Conservation (phyloP, 805 yeast genomes). For the Phaffomyces opuntiae region DNA sequence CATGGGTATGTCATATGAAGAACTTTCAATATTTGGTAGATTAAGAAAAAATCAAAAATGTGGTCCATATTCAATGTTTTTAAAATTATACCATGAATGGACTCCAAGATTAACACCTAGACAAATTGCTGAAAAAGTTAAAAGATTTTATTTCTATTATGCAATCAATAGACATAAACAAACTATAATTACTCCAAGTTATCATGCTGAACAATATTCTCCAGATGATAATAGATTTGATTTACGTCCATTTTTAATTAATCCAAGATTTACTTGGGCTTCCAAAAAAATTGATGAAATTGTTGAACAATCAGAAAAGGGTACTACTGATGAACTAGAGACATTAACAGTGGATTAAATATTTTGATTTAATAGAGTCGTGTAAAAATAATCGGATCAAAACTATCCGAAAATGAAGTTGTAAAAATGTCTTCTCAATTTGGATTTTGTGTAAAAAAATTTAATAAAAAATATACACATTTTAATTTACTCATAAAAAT, state of each 20-base stretch:
- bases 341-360: constrained; percentile 40
- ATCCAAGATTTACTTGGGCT: constrained; percentile 87
- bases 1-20: constrained; percentile 98
- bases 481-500: no score
- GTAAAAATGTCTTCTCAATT: no score
- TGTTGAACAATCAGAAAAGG: constrained; percentile 47
- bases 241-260: constrained; percentile 88
- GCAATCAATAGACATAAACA: constrained; percentile 95
- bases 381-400: no score
- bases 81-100: constrained; percentile 89
- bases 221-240: constrained; percentile 98
- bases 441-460: no score
- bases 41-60: constrained; percentile 88
- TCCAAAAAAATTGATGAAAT: constrained; percentile 79
- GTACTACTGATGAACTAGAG: constrained; percentile 27
- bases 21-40: constrained; percentile 82
- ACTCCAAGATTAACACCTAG: constrained; percentile 75
- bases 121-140: constrained; percentile 87
- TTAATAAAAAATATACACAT: no score
- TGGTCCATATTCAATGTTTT: constrained; percentile 94
- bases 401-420: no score
- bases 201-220: constrained; percentile 96
- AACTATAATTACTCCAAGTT: constrained; percentile 95
- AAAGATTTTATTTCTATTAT: constrained; percentile 85
- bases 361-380: neutral